Base-by-base conservation (phyloP, 2,329 filamentous ascomycete species). In the Pseudogymnoascus sp. region DNA sequence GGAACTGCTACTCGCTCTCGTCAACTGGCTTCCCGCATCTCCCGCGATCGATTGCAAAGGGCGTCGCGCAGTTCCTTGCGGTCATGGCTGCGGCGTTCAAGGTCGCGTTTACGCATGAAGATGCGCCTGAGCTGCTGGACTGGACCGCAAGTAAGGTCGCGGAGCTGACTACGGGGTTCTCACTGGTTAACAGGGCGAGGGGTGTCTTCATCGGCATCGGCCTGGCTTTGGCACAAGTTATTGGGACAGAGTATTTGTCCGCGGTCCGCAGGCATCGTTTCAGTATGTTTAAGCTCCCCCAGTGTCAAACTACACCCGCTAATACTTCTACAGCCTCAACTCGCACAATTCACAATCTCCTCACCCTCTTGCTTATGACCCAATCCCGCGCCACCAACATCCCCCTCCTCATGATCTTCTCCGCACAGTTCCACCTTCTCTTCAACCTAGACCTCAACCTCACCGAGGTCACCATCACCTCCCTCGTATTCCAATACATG, bases 331-430 rank as follows among this genome's bases (percentile, higher is more conserved):
- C 16, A 73, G 72, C 64, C 42, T 69, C 69, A 6, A 69, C 70
- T 64, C 66, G 63, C n/a, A 77, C 81, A 2, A 74, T 90, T 21
- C 89, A 93, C 70, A 82, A 91, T 67, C 77, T 95, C 28, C 82
- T 91, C 64, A 88, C 87, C 3, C 78, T 97, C 7, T 85, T 97
- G 65, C 83, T 96, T 34, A 82, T 96, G 66, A 97, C 91, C 0
- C 93, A 99, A 75, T 93, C 91, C 21, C 86, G 91, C 65, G 85
- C 87, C 5, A 87, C 90, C 46, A 97, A 97, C 70, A 86, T 96
- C 38, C 93, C 93, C 0, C 80, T 97, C 7, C 90, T 96, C 71
- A 78, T 96, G 18, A 74, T 96, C 59, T 90, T 92, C 73, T 83
- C 87, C 56, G 68, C 87, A 3, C 83, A 87, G 72, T 78, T 87